phyloP scores from a whole-genome alignment of 2,329 filamentous ascomycete genomes.

The Dactylonectria macrodidyma region DNA sequence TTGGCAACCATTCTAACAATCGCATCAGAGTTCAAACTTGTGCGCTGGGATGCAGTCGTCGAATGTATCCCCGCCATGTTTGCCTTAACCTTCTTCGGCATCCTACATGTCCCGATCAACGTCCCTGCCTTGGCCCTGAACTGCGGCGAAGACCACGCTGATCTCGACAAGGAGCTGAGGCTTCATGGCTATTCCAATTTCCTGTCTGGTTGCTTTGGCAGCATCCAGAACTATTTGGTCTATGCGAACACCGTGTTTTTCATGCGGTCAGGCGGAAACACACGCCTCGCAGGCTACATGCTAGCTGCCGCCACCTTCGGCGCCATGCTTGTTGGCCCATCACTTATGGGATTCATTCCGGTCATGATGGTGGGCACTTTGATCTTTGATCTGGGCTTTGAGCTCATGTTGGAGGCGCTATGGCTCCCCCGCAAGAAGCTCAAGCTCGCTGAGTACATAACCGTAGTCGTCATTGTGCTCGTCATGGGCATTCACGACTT shows the following conservation, averaged over 20 bases:
- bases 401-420: constrained; percentile 89
- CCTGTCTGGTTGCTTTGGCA: constrained; percentile 87
- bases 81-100: constrained; percentile 81
- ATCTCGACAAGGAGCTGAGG: constrained; percentile 91
- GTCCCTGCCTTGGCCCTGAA: constrained; percentile 93
- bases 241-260: constrained; percentile 99
- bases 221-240: constrained; percentile 96
- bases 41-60: constrained; percentile 87
- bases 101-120: constrained; percentile 98
- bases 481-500: constrained; percentile 99
- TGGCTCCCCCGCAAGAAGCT: constrained; percentile 92
- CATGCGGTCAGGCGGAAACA: constrained; percentile 93
- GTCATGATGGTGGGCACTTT: constrained; percentile 97
- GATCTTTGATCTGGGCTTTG: constrained; percentile 95
- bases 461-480: constrained; percentile 89
- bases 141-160: constrained; percentile 91
- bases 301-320: constrained; percentile 79
- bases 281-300: constrained; percentile 87
- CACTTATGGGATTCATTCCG: constrained; percentile 93
- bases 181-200: constrained; percentile 95
- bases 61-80: constrained; percentile 82
- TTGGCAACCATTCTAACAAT: constrained; percentile 37
- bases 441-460: constrained; percentile 89
- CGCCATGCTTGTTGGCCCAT: constrained; percentile 74
- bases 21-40: constrained; percentile 78